Evolutionary conservation across 1,284 basidiomycete species (phyloP), one percentile per base, ranked within the genome.

Genomic region (Sporisorium sorghi): DNA sequence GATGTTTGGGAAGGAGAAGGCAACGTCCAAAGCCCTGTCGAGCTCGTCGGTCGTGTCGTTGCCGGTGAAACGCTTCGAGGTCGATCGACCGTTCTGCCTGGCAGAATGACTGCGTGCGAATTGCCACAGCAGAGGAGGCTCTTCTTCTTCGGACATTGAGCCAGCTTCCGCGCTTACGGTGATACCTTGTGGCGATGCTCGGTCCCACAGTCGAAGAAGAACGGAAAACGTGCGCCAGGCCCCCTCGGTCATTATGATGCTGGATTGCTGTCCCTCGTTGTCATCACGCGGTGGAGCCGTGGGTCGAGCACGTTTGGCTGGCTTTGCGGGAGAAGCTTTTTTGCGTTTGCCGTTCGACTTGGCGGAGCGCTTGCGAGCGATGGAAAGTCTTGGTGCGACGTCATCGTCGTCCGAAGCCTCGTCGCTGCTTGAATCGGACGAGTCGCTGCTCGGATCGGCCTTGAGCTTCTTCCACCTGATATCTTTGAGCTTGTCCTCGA

Each of bases 141-240:
- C 57, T n/a, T 57, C 53, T 11, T 57, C 35, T 2, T 33, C 51
- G 43, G 17, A 3, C 8, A 17, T 4, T 3, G 58, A 30, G 42
- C 4, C 24, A 11, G 37, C 10, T 1, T 35, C 35, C 21, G 30
- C 24, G 9, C 12, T 26, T 15, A 30, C 32, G 9, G 37, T 23
- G 2, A 12, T 21, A 2, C 28, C 7, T 15, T 35, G 51, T 6
- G 53, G 17, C 8, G 58, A 43, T 21, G 57, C 47, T 21, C 15
- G 58, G 23, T 67, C 37, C 73, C 73, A 75, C 2, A 75, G 63
- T 2, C 12, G 17, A 7, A 75, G 40, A 3, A 75, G 68, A 4
- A 67, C 58, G 8, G 49, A 24, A 1, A 75, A 58, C 17, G 68
- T 71, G 10, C 73, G 62, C 73, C 73, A 75, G 7, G 68, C 59